Evolutionary conservation across 2,329 filamentous ascomycete species (phyloP).

Genomic region (Juglanconis oblonga): DNA sequence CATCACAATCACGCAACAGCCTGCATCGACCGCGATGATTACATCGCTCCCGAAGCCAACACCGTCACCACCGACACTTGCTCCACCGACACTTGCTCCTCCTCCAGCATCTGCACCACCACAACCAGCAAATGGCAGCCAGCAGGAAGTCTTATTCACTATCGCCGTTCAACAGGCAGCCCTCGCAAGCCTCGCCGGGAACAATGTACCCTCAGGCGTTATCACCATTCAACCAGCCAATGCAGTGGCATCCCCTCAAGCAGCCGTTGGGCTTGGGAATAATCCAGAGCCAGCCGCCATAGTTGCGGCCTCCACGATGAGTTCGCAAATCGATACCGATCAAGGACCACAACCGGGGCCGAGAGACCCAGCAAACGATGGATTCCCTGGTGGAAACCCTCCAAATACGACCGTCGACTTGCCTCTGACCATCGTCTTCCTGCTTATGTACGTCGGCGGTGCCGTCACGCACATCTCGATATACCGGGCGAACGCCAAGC

Average conservation of each 20-base stretch:
- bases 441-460: conserved; percentile 24
- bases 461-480: conserved; percentile 25
- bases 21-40: too few species aligned
- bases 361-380: conserved; percentile 7
- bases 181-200: background rate
- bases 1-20: too few species aligned
- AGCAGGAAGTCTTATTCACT: background rate
- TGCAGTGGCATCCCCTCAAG: background rate
- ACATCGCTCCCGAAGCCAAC: background rate
- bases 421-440: conserved; percentile 24
- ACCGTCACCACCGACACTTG: background rate
- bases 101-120: background rate
- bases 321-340: background rate
- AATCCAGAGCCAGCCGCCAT: background rate
- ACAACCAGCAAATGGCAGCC: background rate
- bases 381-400: conserved; percentile 13
- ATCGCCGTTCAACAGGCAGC: background rate
- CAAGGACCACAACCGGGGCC: background rate
- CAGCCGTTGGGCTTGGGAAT: background rate
- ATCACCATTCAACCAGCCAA: background rate
- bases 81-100: background rate
- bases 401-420: conserved; percentile 19
- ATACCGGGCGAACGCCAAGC: conserved; percentile 27
- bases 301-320: background rate
- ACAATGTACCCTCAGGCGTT: background rate